Percentiles rank a stretch among this genome's conserved stretches.
Conservation (phyloP, 192 early-diverging fungal species). For the Rhizoclosmatium globosum region DNA sequence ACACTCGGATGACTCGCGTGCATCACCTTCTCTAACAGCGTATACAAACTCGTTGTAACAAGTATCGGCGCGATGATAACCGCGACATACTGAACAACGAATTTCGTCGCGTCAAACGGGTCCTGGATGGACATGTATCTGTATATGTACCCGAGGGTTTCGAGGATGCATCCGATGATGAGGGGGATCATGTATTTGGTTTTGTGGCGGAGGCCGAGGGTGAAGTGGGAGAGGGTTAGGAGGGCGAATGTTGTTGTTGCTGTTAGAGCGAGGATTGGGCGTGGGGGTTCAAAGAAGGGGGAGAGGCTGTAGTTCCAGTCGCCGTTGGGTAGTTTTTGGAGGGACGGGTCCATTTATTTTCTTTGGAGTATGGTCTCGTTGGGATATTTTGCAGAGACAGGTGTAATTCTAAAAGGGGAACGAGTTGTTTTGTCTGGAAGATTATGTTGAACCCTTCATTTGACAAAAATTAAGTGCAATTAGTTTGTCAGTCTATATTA, state of each 20-base stretch:
- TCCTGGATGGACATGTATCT: not conserved
- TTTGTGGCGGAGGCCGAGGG: not conserved
- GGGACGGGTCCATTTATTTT: too few species aligned
- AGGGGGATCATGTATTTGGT: slow-evolving; percentile 11
- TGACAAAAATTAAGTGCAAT: too few species aligned
- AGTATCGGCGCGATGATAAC: slow-evolving; percentile 45
- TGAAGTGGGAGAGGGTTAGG: not conserved
- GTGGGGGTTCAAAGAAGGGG: not conserved
- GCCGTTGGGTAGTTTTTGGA: not conserved
- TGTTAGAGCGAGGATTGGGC: not conserved
- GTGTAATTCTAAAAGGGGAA: too few species aligned
- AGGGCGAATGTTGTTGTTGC: not conserved
- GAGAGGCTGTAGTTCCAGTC: not conserved
- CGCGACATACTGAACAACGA: slow-evolving; percentile 23
- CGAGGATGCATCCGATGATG: not conserved
- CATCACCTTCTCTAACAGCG: slow-evolving; percentile 24
- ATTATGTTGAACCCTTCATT: too few species aligned
- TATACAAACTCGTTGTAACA: slow-evolving; percentile 37
- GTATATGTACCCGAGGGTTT: not conserved
- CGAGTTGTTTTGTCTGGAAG: too few species aligned
- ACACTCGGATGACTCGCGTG: slow-evolving; percentile 5
- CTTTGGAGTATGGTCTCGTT: too few species aligned
- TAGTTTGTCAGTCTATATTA: too few species aligned
- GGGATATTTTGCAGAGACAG: too few species aligned
- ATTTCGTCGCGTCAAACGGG: slow-evolving; percentile 5